These are phyloP conservation scores for Phytopythium litorale DNA, from an alignment of 352 stramenopile genomes.

Conservation along the genomic window DNA sequence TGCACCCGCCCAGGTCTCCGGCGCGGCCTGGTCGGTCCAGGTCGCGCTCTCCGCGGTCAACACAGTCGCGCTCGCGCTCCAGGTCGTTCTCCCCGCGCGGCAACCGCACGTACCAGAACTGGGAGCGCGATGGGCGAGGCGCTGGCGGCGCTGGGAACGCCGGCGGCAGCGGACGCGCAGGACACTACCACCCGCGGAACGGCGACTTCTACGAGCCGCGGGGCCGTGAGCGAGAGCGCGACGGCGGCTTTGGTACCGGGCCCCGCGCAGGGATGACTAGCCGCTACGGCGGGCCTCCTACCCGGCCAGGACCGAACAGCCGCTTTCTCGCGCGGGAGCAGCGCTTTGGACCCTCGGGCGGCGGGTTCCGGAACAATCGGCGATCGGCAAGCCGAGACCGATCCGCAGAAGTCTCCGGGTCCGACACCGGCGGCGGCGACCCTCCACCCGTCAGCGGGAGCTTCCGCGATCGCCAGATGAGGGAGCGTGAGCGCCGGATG, in stretches of 20 bases:
- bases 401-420: conserved; percentile 6
- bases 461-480: conserved; percentile 34
- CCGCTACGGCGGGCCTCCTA: conserved; percentile 8
- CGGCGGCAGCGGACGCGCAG: conserved; percentile 10
- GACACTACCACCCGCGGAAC: conserved; percentile 21
- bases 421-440: conserved; percentile 17
- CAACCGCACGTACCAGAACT: conserved; percentile 42
- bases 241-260: background rate
- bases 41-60: conserved; percentile 34
- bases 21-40: conserved; percentile 16
- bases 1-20: conserved; percentile 15
- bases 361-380: conserved; percentile 6
- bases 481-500: conserved; percentile 25
- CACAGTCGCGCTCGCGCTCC: conserved; percentile 38
- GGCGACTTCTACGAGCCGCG: conserved; percentile 29
- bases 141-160: conserved; percentile 1
- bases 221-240: conserved; percentile 19
- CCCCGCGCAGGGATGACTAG: conserved; percentile 18
- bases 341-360: background rate
- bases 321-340: conserved; percentile 5
- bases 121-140: conserved; percentile 24
- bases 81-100: conserved; percentile 58
- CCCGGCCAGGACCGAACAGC: background rate
- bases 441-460: conserved; percentile 10
- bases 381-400: conserved; percentile 45